A percentile compares a stretch with the other conserved stretches of the same genome.
These are phyloP conservation scores for Saccharomycopsis microspora DNA, from an alignment of 805 yeast genomes.

Conservation along the genomic window DNA sequence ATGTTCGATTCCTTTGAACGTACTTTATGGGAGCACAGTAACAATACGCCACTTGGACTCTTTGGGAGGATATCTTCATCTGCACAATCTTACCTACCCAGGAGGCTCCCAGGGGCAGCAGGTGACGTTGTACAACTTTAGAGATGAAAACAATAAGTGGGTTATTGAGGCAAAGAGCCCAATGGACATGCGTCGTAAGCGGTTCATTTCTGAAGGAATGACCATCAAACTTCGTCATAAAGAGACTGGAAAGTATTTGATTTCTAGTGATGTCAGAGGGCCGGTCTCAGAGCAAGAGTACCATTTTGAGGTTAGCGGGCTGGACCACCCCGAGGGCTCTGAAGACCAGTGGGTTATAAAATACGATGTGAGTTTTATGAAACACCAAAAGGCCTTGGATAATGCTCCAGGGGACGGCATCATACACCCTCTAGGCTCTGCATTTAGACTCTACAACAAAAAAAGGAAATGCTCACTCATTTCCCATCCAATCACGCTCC, in stretches of 20 bases:
- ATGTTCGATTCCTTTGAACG: slow-evolving; percentile 38
- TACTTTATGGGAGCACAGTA: slow-evolving; percentile 26
- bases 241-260: slow-evolving; percentile 53
- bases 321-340: slow-evolving; percentile 42
- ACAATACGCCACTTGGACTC: slow-evolving; percentile 32
- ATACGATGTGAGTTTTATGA: slow-evolving; percentile 26
- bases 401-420: slow-evolving; percentile 21
- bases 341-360: slow-evolving; percentile 54
- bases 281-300: slow-evolving; percentile 89
- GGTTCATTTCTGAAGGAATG: slow-evolving; percentile 39
- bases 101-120: slow-evolving; percentile 67
- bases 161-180: slow-evolving; percentile 39
- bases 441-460: slow-evolving; percentile 57
- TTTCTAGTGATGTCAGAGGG: slow-evolving; percentile 58
- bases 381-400: slow-evolving; percentile 24
- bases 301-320: slow-evolving; percentile 69
- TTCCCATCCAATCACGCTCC: slow-evolving; percentile 64
- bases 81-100: slow-evolving; percentile 54
- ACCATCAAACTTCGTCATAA: slow-evolving; percentile 60
- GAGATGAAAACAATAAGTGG: slow-evolving; percentile 64
- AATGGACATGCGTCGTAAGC: slow-evolving; percentile 28
- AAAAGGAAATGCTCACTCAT: slow-evolving; percentile 60
- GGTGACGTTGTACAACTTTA: slow-evolving; percentile 58
- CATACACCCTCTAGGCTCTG: slow-evolving; percentile 48
- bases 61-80: slow-evolving; percentile 70